Evolutionary conservation across 768 basidiomycete genomes (phyloP), one percentile per base, ranked within the genome.

Genomic region (Thelephora aurantiotincta): DNA sequence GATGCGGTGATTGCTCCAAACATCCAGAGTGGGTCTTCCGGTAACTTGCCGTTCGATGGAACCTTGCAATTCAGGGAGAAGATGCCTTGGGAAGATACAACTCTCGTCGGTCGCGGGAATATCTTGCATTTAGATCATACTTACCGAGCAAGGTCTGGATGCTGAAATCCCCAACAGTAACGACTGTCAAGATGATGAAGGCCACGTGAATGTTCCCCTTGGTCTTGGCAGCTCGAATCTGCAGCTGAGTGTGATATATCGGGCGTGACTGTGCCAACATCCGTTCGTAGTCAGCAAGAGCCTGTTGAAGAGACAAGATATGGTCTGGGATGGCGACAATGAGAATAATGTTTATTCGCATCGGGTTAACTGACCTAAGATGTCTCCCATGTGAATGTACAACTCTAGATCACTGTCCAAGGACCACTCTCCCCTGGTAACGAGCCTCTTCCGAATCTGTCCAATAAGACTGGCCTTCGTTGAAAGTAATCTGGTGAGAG

Each of bases 201-300:
- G 78, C 74, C 53, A 73, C 75, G 59, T 87, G 84, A 5, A 73
- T 75, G 5, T 73, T 74, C 6, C 71, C 67, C 59, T 81, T 80
- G 1, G 78, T 72, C 33, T 68, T 66, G 5, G 73, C 70, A 33
- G 78, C 73, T 13, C 72, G 71, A 1, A 81, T 64, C 6, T 80
- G 74, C 5, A 97, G 73, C 47, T 90, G 80, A 11, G 81, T 75
- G 5, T 93, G 67, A 60, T 92, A 93, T 1, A 80, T 80, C 0
- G 89, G 89, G 55, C 93, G 89, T 14, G 85, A 84, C 54, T 93
- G 82, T 52, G 82, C 80, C 44, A 97, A 69, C 65, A 91, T 82
- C 26, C 82, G 82, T 58, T 97, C 91, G 63, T 87, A 89, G 62
- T 94, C 85, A 11, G 67, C 71, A 48, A 97, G 72, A 1, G 86